These are phyloP conservation scores for Mycosphaerella arachidis DNA, from an alignment of 2,329 filamentous ascomycete genomes.

Conservation along the genomic window DNA sequence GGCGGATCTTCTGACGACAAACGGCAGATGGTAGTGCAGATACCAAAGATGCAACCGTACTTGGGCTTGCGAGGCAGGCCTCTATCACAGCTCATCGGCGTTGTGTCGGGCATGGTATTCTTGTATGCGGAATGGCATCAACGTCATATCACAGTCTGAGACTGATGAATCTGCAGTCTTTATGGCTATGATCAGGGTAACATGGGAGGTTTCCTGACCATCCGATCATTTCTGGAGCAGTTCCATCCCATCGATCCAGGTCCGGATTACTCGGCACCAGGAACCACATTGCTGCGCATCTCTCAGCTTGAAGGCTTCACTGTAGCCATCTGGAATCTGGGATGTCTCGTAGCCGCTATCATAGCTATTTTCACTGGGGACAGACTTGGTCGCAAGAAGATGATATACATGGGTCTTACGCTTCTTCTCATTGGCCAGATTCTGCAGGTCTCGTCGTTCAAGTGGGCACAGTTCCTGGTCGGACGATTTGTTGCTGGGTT, in stretches of 20 bases:
- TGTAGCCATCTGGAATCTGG: slow-evolving; percentile 39
- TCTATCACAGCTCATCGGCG: slow-evolving; percentile 16
- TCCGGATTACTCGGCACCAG: slow-evolving; percentile 12
- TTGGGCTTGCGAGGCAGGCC: slow-evolving; percentile 17
- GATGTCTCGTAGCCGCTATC: slow-evolving; percentile 44
- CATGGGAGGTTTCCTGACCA: slow-evolving; percentile 56
- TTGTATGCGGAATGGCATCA: slow-evolving; percentile 1
- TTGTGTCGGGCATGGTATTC: slow-evolving; percentile 17
- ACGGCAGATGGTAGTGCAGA: not conserved
- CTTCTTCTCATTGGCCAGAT: slow-evolving; percentile 57
- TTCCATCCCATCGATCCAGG: slow-evolving; percentile 38
- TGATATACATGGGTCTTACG: slow-evolving; percentile 54
- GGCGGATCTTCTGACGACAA: not conserved
- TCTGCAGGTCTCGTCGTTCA: slow-evolving; percentile 52
- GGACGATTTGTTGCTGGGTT: slow-evolving; percentile 49
- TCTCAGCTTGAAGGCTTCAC: slow-evolving; percentile 40
- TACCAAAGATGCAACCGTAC: slow-evolving; percentile 12
- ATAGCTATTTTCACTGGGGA: slow-evolving; percentile 50
- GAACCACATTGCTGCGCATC: slow-evolving; percentile 20
- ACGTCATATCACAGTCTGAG: too few species aligned
- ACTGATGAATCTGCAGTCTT: not conserved
- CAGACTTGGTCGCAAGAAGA: slow-evolving; percentile 51
- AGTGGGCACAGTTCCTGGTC: slow-evolving; percentile 43
- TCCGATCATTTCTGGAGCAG: slow-evolving; percentile 54
- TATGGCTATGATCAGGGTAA: slow-evolving; percentile 24